These are phyloP conservation scores for Hura crepitans DNA, from an alignment of 441 rosid species.

Conservation along the genomic window DNA sequence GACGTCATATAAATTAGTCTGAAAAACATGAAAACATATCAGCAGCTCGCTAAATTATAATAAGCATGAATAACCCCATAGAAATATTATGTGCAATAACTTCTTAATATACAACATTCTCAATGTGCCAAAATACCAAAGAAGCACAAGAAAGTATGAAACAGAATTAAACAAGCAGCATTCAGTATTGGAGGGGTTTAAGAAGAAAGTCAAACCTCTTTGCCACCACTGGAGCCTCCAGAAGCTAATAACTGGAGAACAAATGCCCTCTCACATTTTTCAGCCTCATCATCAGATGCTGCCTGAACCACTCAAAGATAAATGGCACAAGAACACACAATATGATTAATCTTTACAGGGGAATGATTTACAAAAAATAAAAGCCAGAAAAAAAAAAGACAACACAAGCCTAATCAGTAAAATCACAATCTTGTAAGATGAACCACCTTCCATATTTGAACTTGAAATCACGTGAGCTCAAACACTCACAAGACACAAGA, in stretches of 20 bases:
- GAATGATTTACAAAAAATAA: background rate
- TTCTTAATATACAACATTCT: background rate
- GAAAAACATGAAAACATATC: background rate
- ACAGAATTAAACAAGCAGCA: background rate
- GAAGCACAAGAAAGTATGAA: background rate
- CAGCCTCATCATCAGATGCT: conserved; percentile 68
- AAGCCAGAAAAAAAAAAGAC: background rate
- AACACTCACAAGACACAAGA: background rate
- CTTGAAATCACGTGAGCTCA: background rate
- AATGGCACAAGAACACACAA: background rate
- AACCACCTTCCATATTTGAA: background rate
- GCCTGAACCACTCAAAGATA: conserved; percentile 42
- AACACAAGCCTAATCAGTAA: background rate
- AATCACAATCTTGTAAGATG: background rate
- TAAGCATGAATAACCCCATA: background rate
- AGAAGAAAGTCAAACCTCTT: conserved; percentile 48
- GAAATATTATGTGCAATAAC: background rate
- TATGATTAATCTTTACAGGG: background rate
- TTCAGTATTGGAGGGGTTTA: background rate
- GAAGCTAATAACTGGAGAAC: conserved; percentile 64
- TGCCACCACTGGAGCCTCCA: conserved; percentile 38
- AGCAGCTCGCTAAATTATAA: background rate
- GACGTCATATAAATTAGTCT: background rate
- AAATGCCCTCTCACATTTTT: conserved; percentile 74
- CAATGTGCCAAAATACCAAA: background rate